Evolutionary conservation across 441 rosid species (phyloP).

Genomic region (Pelargonium australe): DNA sequence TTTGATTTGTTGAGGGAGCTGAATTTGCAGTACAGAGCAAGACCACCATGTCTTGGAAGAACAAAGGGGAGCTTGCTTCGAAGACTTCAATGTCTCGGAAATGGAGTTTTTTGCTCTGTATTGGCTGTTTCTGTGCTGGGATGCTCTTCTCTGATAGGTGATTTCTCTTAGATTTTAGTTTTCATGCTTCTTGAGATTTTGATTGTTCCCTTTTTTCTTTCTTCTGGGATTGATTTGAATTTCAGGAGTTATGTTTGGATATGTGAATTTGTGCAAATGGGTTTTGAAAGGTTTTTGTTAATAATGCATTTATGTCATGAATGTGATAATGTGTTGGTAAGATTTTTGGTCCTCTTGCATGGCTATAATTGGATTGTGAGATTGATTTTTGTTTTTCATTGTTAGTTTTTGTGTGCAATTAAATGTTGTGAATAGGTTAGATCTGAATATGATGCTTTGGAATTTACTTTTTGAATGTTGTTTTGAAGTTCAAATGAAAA

Average conservation of each 20-base stretch:
- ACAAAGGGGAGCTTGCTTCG: conserved; percentile 56
- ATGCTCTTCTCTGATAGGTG: conserved; percentile 82
- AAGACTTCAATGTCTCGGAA: conserved; percentile 28
- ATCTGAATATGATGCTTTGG: conserved; percentile 17
- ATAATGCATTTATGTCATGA: not conserved
- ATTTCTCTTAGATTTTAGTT: not conserved
- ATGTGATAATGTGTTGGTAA: conserved; percentile 4
- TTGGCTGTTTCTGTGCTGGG: conserved; percentile 84
- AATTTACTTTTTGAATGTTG: conserved; percentile 2
- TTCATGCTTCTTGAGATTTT: not conserved
- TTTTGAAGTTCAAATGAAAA: not conserved
- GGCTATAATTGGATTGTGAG: not conserved
- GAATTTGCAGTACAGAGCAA: not conserved
- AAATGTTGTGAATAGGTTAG: conserved; percentile 14
- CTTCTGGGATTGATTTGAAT: no score
- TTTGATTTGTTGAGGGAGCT: conserved; percentile 14
- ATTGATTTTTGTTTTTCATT: not conserved
- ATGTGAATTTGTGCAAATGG: conserved; percentile 18
- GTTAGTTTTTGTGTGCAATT: conserved; percentile 12
- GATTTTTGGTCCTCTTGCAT: not conserved
- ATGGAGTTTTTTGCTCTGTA: conserved; percentile 66
- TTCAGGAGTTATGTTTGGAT: conserved; percentile 7
- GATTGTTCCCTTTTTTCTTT: conserved; percentile 3
- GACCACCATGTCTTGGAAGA: conserved; percentile 59
- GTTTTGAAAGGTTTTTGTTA: not conserved